Evolutionary conservation across 2,329 filamentous ascomycete species (phyloP), one percentile per base, ranked within the genome.

Genomic region (Venturiaceae sp.): DNA sequence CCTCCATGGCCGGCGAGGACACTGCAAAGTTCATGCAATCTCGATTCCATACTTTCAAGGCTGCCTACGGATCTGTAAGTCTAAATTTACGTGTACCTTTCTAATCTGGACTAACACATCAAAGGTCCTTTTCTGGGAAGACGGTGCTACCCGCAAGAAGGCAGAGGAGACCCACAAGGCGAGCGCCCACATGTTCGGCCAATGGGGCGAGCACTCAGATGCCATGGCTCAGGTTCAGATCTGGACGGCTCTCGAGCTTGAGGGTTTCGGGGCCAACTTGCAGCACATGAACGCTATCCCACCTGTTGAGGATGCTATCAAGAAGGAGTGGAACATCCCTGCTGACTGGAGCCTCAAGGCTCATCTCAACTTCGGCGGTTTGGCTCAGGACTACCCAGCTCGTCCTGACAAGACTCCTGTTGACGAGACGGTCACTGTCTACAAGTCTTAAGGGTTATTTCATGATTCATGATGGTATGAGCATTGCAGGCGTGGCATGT

Each of bases 231-330:
- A 65, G 59, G 63, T 62, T 14, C 44, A 50, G 50, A 57, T 64
- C 21, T 68, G 66, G 66, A 66, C 64, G 1, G 66, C 66, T 9
- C 59, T 68, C 26, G 64, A 67, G 58, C 58, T 64, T n/a, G 65
- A 66, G 53, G 66, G 66, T 14, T 59, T 68, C 3, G 66, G 66
- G 8, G 64, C 64, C 55, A 68, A 66, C 55, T 55, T 68, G 36
- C 66, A 68, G 59, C 66, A 68, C 58, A 66, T 66, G 63, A 66
- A 67, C 56, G 30, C 41, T 5, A 41, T 58, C 28, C 63, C 63
- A 21, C 26, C 59, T 34, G 58, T 63, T 28, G 61, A 63, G n/a
- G 55, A 37, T 13, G 41, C 33, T 13, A 47, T 58, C 19, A 32
- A 52, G 39, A 50, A 58, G 32, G 41, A 33, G 41, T 58, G 33